phyloP scores from a whole-genome alignment of 257 asterid genomes.

The Solanum commersonii region DNA sequence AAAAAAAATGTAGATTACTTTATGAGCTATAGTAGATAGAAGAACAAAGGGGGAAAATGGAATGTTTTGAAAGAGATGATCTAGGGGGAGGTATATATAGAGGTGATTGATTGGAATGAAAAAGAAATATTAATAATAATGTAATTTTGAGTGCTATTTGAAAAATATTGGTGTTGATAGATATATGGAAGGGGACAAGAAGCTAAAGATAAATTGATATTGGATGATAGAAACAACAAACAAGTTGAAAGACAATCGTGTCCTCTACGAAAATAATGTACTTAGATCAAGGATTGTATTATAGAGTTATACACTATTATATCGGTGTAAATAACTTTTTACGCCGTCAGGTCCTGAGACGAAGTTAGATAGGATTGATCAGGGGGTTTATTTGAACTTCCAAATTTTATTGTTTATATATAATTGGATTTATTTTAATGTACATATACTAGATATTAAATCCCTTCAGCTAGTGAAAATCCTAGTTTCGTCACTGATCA shows the following conservation, averaged over 20 bases:
- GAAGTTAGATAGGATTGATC: neutral
- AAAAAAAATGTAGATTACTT: neutral
- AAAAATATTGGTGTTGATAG: neutral
- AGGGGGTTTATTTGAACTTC: neutral
- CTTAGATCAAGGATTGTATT: neutral
- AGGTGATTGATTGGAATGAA: neutral
- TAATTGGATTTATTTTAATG: too few species aligned
- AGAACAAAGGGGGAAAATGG: neutral
- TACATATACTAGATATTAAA: neutral
- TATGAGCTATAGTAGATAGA: neutral
- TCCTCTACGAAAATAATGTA: conserved; percentile 10
- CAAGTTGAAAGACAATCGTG: conserved; percentile 13
- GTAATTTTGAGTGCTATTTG: neutral
- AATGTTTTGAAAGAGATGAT: neutral
- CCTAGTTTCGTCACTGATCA: neutral
- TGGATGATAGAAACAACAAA: conserved; percentile 17
- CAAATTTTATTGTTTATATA: neutral
- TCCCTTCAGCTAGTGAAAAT: neutral
- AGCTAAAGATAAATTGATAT: conserved; percentile 5
- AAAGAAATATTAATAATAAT: neutral
- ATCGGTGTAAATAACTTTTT: neutral
- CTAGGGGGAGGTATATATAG: neutral
- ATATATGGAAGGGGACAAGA: conserved; percentile 10
- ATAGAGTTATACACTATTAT: neutral
- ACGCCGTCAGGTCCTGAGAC: neutral